A percentile compares a stretch with the other conserved stretches of the same genome.
These are phyloP conservation scores for Daldinia loculata DNA, from an alignment of 495 filamentous ascomycete species.

Conservation along the genomic window DNA sequence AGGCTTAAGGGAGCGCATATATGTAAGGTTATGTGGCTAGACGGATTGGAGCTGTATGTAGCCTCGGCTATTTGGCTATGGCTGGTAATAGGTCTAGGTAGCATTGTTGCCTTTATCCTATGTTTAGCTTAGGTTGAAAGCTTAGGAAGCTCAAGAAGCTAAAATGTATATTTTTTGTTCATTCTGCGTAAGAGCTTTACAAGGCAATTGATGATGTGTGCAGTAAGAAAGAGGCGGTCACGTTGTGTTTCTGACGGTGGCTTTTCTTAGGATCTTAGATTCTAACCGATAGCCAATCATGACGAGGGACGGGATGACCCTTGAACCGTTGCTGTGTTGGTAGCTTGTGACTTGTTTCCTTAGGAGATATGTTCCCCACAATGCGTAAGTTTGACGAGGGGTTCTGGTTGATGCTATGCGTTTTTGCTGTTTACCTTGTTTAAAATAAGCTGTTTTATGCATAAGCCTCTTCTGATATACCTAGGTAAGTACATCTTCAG, in stretches of 20 bases:
- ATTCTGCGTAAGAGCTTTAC: neutral
- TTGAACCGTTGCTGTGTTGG: constrained; percentile 33
- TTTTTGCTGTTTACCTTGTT: neutral
- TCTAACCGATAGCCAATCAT: constrained; percentile 18
- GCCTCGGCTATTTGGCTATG: neutral
- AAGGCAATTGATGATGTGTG: constrained; percentile 3
- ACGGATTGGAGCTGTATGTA: neutral
- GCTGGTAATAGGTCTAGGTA: neutral
- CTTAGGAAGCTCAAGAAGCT: too few relatives aligned
- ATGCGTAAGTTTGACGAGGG: constrained; percentile 25
- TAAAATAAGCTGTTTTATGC: constrained; percentile 2
- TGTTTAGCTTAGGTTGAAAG: neutral
- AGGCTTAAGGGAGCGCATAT: neutral
- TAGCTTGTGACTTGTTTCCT: constrained; percentile 40
- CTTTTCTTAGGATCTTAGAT: constrained; percentile 6
- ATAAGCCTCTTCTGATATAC: neutral
- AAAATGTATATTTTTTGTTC: neutral
- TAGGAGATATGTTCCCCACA: constrained; percentile 21
- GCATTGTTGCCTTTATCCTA: neutral
- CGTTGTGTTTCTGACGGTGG: constrained; percentile 7
- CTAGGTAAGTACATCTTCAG: too few relatives aligned
- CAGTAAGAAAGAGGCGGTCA: constrained; percentile 29
- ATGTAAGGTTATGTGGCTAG: neutral
- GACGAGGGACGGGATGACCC: constrained; percentile 6
- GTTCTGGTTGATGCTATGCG: constrained; percentile 4